Evolutionary conservation across 176 grass and related monocot genomes (phyloP).

Genomic region (Puccinellia tenuiflora): DNA sequence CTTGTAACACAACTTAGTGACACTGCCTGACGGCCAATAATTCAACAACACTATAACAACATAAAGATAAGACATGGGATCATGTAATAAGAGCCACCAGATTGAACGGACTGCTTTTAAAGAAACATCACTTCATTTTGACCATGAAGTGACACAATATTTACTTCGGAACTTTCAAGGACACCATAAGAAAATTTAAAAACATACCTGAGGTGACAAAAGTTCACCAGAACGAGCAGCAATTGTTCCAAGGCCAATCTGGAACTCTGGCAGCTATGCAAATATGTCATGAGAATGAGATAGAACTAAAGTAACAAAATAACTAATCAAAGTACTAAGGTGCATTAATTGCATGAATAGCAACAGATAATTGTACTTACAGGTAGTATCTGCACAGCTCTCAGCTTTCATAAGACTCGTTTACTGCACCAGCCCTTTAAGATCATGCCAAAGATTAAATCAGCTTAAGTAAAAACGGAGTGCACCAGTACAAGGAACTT

Average conservation of each 20-base stretch:
- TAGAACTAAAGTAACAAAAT: neutral
- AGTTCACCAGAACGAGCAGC: constrained; percentile 62
- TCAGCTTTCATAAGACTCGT: constrained; percentile 84
- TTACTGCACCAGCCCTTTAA: constrained; percentile 44
- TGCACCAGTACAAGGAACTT: neutral
- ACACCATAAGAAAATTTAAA: neutral
- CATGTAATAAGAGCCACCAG: neutral
- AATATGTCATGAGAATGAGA: constrained; percentile 30
- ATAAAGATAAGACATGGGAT: neutral
- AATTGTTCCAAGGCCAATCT: constrained; percentile 86
- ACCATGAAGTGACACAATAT: neutral
- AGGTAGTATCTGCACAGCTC: constrained; percentile 88
- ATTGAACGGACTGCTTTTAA: neutral
- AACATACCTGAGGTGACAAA: constrained; percentile 68
- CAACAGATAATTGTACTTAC: constrained; percentile 47
- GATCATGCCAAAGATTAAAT: constrained; percentile 35
- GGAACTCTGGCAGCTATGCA: constrained; percentile 73
- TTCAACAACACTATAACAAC: neutral
- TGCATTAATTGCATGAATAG: neutral
- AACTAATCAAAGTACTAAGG: neutral
- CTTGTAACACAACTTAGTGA: neutral
- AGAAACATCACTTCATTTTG: neutral
- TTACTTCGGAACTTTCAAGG: neutral
- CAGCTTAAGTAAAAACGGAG: constrained; percentile 20
- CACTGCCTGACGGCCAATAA: neutral